phyloP scores from a whole-genome alignment of 129 eudicot genomes.

The Heracleum sosnowskyi region DNA sequence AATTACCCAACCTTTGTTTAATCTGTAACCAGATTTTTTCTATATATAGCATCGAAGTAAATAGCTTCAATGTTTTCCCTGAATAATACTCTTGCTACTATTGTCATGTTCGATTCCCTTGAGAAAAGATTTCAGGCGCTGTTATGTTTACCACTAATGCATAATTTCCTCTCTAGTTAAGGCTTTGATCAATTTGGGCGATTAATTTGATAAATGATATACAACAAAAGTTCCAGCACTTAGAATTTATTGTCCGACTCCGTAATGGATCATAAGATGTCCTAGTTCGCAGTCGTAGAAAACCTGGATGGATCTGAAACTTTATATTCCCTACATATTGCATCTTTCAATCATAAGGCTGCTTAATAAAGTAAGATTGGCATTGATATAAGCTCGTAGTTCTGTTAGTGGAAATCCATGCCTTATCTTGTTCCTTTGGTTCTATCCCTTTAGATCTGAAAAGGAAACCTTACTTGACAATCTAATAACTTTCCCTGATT shows the following conservation, averaged over 20 bases:
- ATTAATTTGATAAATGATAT: neutral
- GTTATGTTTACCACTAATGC: neutral
- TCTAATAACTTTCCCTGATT: too few species aligned
- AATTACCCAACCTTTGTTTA: neutral
- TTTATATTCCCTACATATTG: neutral
- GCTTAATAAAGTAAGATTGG: neutral
- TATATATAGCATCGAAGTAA: neutral
- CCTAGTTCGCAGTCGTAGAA: neutral
- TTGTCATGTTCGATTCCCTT: neutral
- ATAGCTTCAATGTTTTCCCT: neutral
- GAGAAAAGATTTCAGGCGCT: neutral
- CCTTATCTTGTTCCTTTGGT: neutral
- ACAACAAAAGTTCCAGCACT: neutral
- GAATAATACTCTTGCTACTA: neutral
- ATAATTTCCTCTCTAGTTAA: neutral
- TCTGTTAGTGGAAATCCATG: neutral
- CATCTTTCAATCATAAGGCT: neutral
- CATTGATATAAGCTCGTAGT: neutral
- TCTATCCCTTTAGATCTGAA: neutral
- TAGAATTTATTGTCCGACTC: neutral
- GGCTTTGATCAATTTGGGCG: neutral
- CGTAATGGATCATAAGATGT: neutral
- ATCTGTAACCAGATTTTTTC: neutral
- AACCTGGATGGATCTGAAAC: neutral
- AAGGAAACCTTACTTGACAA: neutral